Evolutionary conservation across 192 early-diverging fungal species (phyloP), one percentile per base, ranked within the genome.

Genomic region (Geranomyces michiganensis): DNA sequence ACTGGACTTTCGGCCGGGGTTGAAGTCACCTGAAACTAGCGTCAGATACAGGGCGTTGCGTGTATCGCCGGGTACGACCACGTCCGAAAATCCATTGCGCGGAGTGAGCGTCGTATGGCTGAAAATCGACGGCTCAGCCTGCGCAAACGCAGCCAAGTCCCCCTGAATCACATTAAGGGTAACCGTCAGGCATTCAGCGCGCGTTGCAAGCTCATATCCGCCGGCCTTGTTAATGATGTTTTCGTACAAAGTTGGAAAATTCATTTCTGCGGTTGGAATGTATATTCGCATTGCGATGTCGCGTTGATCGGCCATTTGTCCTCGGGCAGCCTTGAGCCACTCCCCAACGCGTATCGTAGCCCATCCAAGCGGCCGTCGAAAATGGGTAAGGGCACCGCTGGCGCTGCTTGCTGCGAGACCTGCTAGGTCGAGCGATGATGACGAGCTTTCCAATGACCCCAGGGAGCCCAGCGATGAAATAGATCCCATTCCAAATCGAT

Each of bases 41-140:
- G 81, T 87, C 7, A 91, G 21, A 66, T 91, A 90, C 19, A 90
- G 67, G 30, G 82, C 78, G 65, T 91, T 91, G 12, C 89, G 74
- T 51, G 45, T 41, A 41, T 74, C 75, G 43, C 72, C 64, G 17
- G 80, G 76, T 27, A 76, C 62, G 3, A 81, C 53, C 43, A 78
- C 65, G 67, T 90, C 89, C 10, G 83, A 73, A 71, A 91, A 86
- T 8, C 87, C 89, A 26, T 88, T 74, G 19, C 86, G 75, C 6
- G 75, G 79, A 13, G 89, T 90, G 12, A 78, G 67, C 1, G 75
- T 75, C 30, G 81, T 62, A 24, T 76, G 75, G 44, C 81, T 74
- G 15, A 86, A 67, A 7, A 85, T 62, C 0, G 75, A 74, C 55
- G 80, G 46, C 58, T 83, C 77, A 29, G 68, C 49, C 33, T 83